phyloP scores from a whole-genome alignment of 352 stramenopile genomes.

The Plasmopara halstedii region DNA sequence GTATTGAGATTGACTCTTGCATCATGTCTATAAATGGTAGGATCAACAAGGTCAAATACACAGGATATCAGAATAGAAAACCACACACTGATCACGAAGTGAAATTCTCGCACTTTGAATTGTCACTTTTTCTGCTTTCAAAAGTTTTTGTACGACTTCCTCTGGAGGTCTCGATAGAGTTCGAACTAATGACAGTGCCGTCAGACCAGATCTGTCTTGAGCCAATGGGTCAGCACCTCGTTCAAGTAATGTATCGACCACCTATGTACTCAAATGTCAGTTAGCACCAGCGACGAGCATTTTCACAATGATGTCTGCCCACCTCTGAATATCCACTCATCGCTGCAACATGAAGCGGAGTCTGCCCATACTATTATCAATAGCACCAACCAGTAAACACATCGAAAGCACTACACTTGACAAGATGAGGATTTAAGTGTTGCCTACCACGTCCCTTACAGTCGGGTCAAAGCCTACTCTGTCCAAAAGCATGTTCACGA shows the following conservation, averaged over 20 bases:
- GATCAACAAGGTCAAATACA: no score
- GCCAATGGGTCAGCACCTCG: slow-evolving; percentile 37
- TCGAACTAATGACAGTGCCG: slow-evolving; percentile 53
- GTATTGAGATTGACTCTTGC: slow-evolving; percentile 12
- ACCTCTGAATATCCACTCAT: slow-evolving; percentile 60
- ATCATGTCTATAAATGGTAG: slow-evolving; percentile 8
- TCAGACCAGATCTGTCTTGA: slow-evolving; percentile 54
- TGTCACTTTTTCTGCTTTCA: slow-evolving; percentile 32
- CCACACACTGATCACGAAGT: neutral
- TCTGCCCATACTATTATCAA: slow-evolving; percentile 51
- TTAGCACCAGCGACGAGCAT: neutral
- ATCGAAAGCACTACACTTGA: neutral
- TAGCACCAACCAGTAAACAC: neutral
- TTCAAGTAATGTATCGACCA: slow-evolving; percentile 47
- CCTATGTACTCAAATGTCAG: slow-evolving; percentile 9
- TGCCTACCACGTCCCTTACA: slow-evolving; percentile 45
- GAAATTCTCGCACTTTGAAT: slow-evolving; percentile 14
- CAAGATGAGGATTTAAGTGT: neutral
- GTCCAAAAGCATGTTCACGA: slow-evolving; percentile 59
- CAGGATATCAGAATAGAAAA: slow-evolving; percentile 4
- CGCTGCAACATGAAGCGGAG: slow-evolving; percentile 60
- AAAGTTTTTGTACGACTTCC: slow-evolving; percentile 54
- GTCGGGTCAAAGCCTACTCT: slow-evolving; percentile 67
- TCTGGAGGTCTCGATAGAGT: slow-evolving; percentile 56
- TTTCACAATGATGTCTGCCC: neutral